phyloP scores from a whole-genome alignment of 345 rosid species.

The Euphorbia pulcherrima region DNA sequence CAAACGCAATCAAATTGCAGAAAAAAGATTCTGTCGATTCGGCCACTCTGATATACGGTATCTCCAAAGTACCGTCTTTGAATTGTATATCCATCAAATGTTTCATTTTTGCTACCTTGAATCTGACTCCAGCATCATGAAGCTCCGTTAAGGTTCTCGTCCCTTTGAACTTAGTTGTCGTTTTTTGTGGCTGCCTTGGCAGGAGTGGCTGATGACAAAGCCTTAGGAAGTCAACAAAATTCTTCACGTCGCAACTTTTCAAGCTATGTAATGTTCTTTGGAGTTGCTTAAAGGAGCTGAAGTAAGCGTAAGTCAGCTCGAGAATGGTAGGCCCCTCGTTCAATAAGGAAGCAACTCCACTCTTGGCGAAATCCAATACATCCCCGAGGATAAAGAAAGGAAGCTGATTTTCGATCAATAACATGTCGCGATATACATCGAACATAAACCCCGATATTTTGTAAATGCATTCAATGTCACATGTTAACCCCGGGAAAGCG shows the following conservation, averaged over 20 bases:
- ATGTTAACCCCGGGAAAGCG: too few relatives aligned
- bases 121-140: conserved; percentile 25
- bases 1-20: conserved; percentile 19
- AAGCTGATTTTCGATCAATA: conserved; percentile 36
- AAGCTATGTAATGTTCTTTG: not conserved
- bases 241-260: not conserved
- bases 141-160: conserved; percentile 10
- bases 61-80: too few relatives aligned
- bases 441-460: too few relatives aligned
- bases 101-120: too few relatives aligned
- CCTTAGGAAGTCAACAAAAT: too few relatives aligned
- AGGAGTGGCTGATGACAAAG: not conserved
- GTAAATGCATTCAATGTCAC: too few relatives aligned
- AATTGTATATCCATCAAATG: too few relatives aligned
- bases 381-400: conserved; percentile 29
- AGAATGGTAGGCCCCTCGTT: conserved; percentile 8
- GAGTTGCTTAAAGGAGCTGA: conserved; percentile 5
- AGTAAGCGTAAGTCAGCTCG: not conserved
- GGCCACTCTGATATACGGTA: too few relatives aligned
- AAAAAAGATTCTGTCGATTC: conserved; percentile 6
- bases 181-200: not conserved
- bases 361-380: conserved; percentile 5
- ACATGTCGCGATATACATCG: too few relatives aligned
- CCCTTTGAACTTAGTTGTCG: not conserved
- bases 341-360: not conserved